These are phyloP conservation scores for Colletotrichum agaves DNA, from an alignment of 2,329 filamentous ascomycete genomes.

Conservation along the genomic window DNA sequence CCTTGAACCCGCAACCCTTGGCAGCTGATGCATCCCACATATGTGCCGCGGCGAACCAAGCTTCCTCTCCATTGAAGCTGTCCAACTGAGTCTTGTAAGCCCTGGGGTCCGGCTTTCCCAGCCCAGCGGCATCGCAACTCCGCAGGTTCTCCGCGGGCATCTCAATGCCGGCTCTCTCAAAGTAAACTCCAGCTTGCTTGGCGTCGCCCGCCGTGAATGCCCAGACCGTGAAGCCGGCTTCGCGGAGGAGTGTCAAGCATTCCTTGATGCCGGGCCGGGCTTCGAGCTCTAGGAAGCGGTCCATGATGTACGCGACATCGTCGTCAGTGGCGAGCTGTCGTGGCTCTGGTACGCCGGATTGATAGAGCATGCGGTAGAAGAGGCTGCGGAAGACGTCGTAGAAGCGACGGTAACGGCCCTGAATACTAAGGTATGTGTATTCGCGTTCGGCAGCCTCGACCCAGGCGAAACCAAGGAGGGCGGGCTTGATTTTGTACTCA, in stretches of 20 bases:
- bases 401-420: slow-evolving; percentile 55
- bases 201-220: slow-evolving; percentile 63
- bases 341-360: slow-evolving; percentile 56
- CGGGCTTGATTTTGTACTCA: slow-evolving; percentile 51
- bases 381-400: slow-evolving; percentile 53
- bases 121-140: slow-evolving; percentile 58
- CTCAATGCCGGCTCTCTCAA: slow-evolving; percentile 57
- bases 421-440: slow-evolving; percentile 60
- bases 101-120: slow-evolving; percentile 61
- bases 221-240: slow-evolving; percentile 63
- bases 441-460: slow-evolving; percentile 59
- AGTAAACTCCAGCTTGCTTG: slow-evolving; percentile 62
- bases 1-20: slow-evolving; percentile 59
- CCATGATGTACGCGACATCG: slow-evolving; percentile 52
- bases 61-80: slow-evolving; percentile 52
- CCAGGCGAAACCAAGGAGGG: slow-evolving; percentile 58
- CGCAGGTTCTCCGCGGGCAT: slow-evolving; percentile 63
- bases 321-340: slow-evolving; percentile 53
- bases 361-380: slow-evolving; percentile 60
- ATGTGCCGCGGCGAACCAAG: slow-evolving; percentile 69
- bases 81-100: slow-evolving; percentile 58
- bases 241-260: slow-evolving; percentile 54
- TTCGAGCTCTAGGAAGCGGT: slow-evolving; percentile 50
- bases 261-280: slow-evolving; percentile 53
- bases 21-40: slow-evolving; percentile 69